A percentile compares a stretch with the other conserved stretches of the same genome.
These are phyloP conservation scores for Zalaria sp. DNA, from an alignment of 2,329 filamentous ascomycete genomes.

Conservation along the genomic window DNA sequence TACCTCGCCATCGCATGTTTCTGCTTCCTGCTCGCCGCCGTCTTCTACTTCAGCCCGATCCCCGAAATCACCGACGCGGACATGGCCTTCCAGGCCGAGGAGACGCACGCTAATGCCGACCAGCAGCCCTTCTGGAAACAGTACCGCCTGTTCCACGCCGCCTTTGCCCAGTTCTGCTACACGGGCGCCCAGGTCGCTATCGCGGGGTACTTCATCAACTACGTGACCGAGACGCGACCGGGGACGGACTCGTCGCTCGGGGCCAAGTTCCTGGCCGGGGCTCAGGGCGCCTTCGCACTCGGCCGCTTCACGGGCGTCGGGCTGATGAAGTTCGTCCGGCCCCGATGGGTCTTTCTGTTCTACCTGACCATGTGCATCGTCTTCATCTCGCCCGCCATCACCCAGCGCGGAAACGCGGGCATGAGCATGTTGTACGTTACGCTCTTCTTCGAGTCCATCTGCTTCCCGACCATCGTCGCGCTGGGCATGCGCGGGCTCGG, in stretches of 20 bases:
- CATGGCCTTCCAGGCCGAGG: constrained; percentile 38
- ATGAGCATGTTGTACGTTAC: constrained; percentile 54
- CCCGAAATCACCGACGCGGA: constrained; percentile 47
- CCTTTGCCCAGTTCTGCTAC: constrained; percentile 67
- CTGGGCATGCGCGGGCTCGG: constrained; percentile 65
- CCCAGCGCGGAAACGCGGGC: constrained; percentile 35
- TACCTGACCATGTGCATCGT: constrained; percentile 50
- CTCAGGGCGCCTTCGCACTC: constrained; percentile 57
- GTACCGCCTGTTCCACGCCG: constrained; percentile 62
- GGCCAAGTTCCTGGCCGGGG: constrained; percentile 58
- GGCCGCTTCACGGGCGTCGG: constrained; percentile 56
- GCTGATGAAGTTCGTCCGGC: constrained; percentile 52
- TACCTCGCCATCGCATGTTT: constrained; percentile 50
- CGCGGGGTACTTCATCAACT: constrained; percentile 33
- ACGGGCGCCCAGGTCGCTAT: constrained; percentile 56
- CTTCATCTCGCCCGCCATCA: constrained; percentile 40
- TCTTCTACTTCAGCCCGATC: constrained; percentile 44
- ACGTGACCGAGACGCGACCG: constrained; percentile 46
- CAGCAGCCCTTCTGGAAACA: constrained; percentile 42
- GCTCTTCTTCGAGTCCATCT: constrained; percentile 69
- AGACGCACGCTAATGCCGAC: constrained; percentile 16
- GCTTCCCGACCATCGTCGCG: constrained; percentile 71
- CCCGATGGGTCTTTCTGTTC: constrained; percentile 55
- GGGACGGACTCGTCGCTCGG: constrained; percentile 40
- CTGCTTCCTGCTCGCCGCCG: constrained; percentile 39